Evolutionary conservation across 2,329 filamentous ascomycete genomes (phyloP).

Genomic region (Ceratocystis cacaofunesta): DNA sequence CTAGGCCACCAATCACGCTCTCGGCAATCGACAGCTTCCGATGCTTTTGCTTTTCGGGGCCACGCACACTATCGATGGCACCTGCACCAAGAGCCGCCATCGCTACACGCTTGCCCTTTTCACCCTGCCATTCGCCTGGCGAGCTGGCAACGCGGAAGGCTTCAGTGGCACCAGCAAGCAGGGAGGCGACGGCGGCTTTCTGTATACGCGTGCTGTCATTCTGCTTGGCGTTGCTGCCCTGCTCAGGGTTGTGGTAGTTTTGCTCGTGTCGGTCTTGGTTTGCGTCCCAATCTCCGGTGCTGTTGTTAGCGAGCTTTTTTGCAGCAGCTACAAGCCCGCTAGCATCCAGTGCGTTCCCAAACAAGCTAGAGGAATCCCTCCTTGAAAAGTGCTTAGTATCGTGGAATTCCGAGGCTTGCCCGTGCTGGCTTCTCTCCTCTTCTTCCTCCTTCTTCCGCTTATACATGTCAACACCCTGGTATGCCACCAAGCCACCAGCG

Average conservation of each 20-base stretch:
- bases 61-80: conserved; percentile 64
- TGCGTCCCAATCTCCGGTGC: conserved; percentile 31
- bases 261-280: conserved; percentile 30
- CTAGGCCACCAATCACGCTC: conserved; percentile 75
- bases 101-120: conserved; percentile 80
- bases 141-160: conserved; percentile 84
- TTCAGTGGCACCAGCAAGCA: conserved; percentile 80
- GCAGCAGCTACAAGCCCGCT: conserved; percentile 47
- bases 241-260: conserved; percentile 21
- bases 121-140: conserved; percentile 75
- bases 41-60: conserved; percentile 57
- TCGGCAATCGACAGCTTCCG: conserved; percentile 75
- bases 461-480: conserved; percentile 48
- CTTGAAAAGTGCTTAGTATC: conserved; percentile 40
- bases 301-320: conserved; percentile 41
- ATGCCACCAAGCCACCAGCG: conserved; percentile 48
- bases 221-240: conserved; percentile 20
- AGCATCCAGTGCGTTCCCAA: conserved; percentile 46
- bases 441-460: conserved; percentile 38
- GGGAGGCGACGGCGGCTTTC: conserved; percentile 79
- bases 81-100: conserved; percentile 78
- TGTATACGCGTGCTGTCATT: conserved; percentile 53
- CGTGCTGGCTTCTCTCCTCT: conserved; percentile 27
- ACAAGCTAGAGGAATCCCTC: conserved; percentile 48
- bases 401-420: conserved; percentile 43